Percentiles rank a stretch among this genome's conserved stretches.
Conservation (phyloP, 1,139 yeast genomes). For the Saccharomyces hybrid region DNA sequence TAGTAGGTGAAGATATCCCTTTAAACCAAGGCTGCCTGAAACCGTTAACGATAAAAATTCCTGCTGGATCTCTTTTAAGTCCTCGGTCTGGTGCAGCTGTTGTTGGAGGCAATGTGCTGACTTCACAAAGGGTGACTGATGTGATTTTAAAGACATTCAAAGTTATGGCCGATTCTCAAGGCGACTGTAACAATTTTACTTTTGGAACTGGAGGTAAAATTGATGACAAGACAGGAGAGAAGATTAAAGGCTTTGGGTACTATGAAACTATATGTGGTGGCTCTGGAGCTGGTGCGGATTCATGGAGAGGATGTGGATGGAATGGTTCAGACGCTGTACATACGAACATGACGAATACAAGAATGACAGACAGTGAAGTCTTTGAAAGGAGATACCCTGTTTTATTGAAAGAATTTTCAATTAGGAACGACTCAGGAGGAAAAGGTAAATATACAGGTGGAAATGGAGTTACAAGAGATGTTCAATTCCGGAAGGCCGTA, state of each 20-base stretch:
- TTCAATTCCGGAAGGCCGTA: slow-evolving; percentile 49
- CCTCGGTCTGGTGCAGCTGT: slow-evolving; percentile 78
- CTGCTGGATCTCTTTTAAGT: slow-evolving; percentile 59
- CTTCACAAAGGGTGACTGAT: slow-evolving; percentile 78
- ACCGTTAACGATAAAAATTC: slow-evolving; percentile 60
- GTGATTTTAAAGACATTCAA: slow-evolving; percentile 67
- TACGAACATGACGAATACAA: slow-evolving; percentile 64
- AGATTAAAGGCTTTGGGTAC: slow-evolving; percentile 56
- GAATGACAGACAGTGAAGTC: slow-evolving; percentile 64
- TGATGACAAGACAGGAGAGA: slow-evolving; percentile 34
- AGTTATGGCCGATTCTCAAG: slow-evolving; percentile 74
- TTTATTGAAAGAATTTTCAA: slow-evolving; percentile 44
- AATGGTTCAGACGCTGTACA: slow-evolving; percentile 59
- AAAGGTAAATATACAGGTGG: slow-evolving; percentile 50
- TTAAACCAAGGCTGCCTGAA: slow-evolving; percentile 76
- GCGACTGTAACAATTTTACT: slow-evolving; percentile 66
- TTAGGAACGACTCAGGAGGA: slow-evolving; percentile 54
- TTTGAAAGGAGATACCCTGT: slow-evolving; percentile 63
- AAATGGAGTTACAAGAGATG: slow-evolving; percentile 54
- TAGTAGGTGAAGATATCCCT: slow-evolving; percentile 73
- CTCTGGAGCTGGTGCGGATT: slow-evolving; percentile 56
- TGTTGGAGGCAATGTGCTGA: slow-evolving; percentile 82
- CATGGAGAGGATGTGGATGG: slow-evolving; percentile 57
- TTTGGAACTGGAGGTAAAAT: slow-evolving; percentile 47
- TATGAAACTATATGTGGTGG: slow-evolving; percentile 72